Evolutionary conservation across 2,329 filamentous ascomycete genomes (phyloP), one percentile per base, ranked within the genome.

Genomic region (Colletotrichum phormii): DNA sequence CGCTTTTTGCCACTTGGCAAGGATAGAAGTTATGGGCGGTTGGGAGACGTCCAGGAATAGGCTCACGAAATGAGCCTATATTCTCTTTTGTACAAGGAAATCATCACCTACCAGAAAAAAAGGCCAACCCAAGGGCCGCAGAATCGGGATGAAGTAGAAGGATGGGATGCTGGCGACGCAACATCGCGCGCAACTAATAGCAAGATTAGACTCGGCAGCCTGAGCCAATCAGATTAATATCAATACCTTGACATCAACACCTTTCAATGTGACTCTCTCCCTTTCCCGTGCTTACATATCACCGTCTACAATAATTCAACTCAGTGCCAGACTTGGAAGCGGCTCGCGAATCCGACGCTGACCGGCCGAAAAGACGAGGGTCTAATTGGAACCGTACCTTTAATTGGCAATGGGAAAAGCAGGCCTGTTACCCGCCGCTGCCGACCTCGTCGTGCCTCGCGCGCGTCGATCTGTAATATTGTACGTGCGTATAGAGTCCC

Each of bases 1-100:
- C 24, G 29, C 46, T 13, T 37, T 68, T 62, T 18, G 53, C 57
- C 58, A 29, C 64, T 63, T 58, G 69, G 42, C 64, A 46, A 46
- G 7, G 33, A 33, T n/a, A 26, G 29, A 53, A 26, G 46, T 24
- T 35, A 0, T 4, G n/a, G 33, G 15, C 12, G 64, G 18, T 5
- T 5, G 6, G 5, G 13, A 12, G 4, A 37, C 22, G 7, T 24
- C 15, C 18, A 57, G 26, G 6, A 58, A 58, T 31, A 54, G 37
- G 24, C 8, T 29, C 15, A 11, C 8, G 5, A 12, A 12, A 18
- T 22, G 51, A 24, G 15, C 22, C 13, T 54, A 46, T 11, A 22
- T 22, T 55, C 55, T 68, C 42, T 72, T 60, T 53, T 9, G 26
- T 61, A 18, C 13, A 63, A 46, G 31, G n/a, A 64, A 53, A 53